phyloP scores from a whole-genome alignment of 1,284 basidiomycete genomes.

The Takashimella koratensis region DNA sequence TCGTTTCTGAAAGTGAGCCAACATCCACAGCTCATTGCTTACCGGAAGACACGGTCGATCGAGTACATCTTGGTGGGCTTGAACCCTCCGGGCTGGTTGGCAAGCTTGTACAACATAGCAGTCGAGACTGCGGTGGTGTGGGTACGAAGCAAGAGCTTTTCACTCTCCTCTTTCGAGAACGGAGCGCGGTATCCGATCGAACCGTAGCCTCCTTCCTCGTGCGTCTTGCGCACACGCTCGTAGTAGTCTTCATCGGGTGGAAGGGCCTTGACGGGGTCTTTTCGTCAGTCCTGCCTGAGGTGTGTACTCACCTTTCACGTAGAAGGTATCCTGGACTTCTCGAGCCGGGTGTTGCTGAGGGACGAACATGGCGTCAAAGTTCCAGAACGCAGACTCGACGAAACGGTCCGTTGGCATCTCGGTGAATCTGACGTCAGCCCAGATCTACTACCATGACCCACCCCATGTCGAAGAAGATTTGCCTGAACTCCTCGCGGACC shows the following conservation, averaged over 20 bases:
- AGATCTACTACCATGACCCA: slow-evolving; percentile 46
- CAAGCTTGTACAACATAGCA: slow-evolving; percentile 90
- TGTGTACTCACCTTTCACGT: slow-evolving; percentile 69
- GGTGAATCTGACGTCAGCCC: slow-evolving; percentile 67
- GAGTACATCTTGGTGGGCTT: slow-evolving; percentile 95
- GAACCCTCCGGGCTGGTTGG: slow-evolving; percentile 72
- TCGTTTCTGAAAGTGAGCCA: slow-evolving; percentile 65
- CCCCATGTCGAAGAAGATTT: slow-evolving; percentile 99
- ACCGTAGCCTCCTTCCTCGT: slow-evolving; percentile 87
- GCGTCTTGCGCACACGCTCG: slow-evolving; percentile 77
- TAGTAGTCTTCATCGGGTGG: slow-evolving; percentile 83
- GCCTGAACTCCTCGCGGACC: slow-evolving; percentile 95
- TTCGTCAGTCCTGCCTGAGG: not conserved
- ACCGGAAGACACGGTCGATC: slow-evolving; percentile 90
- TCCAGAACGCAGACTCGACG: slow-evolving; percentile 99
- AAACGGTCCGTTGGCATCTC: slow-evolving; percentile 99
- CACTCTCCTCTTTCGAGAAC: slow-evolving; percentile 87
- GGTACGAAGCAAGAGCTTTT: slow-evolving; percentile 87
- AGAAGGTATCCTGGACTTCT: slow-evolving; percentile 98
- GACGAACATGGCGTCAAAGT: slow-evolving; percentile 97
- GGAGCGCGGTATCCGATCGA: slow-evolving; percentile 98
- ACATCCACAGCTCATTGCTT: slow-evolving; percentile 7
- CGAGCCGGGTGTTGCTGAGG: slow-evolving; percentile 99
- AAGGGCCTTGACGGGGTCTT: slow-evolving; percentile 77
- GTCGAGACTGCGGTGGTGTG: slow-evolving; percentile 97